Percentiles rank a stretch among this genome's conserved stretches.
phyloP scores from a whole-genome alignment of 148 eudicot genomes.

The Chenopodium formosanum region DNA sequence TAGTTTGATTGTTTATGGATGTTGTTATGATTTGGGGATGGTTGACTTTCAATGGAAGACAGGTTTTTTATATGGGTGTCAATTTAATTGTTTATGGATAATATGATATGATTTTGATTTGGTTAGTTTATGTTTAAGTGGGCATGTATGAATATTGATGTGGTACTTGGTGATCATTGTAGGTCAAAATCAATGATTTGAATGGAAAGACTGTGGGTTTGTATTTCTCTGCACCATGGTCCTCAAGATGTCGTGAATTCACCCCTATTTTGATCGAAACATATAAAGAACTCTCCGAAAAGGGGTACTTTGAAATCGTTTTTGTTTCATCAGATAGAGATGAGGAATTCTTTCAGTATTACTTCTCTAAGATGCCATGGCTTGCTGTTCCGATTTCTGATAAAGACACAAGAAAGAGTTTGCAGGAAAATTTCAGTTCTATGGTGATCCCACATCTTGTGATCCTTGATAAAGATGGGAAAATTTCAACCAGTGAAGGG shows the following conservation, averaged over 20 bases:
- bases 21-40: no score
- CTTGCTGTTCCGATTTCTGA: slow-evolving; percentile 52
- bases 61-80: not conserved
- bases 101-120: not conserved
- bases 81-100: no score
- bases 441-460: slow-evolving; percentile 51
- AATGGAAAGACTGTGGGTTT: slow-evolving; percentile 44
- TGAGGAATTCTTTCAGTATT: slow-evolving; percentile 42
- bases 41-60: no score
- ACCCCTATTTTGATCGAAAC: slow-evolving; percentile 44
- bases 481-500: slow-evolving; percentile 40
- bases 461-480: slow-evolving; percentile 42
- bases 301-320: slow-evolving; percentile 47
- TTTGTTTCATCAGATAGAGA: slow-evolving; percentile 46
- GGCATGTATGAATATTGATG: not conserved
- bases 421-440: slow-evolving; percentile 35
- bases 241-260: slow-evolving; percentile 43
- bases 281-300: slow-evolving; percentile 38
- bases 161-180: slow-evolving; percentile 15
- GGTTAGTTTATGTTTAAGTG: not conserved
- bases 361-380: slow-evolving; percentile 62
- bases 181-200: slow-evolving; percentile 46
- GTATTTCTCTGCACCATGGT: slow-evolving; percentile 61
- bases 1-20: not conserved
- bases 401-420: slow-evolving; percentile 23